phyloP scores from a whole-genome alignment of 768 basidiomycete genomes.

The Mycena vitilis region DNA sequence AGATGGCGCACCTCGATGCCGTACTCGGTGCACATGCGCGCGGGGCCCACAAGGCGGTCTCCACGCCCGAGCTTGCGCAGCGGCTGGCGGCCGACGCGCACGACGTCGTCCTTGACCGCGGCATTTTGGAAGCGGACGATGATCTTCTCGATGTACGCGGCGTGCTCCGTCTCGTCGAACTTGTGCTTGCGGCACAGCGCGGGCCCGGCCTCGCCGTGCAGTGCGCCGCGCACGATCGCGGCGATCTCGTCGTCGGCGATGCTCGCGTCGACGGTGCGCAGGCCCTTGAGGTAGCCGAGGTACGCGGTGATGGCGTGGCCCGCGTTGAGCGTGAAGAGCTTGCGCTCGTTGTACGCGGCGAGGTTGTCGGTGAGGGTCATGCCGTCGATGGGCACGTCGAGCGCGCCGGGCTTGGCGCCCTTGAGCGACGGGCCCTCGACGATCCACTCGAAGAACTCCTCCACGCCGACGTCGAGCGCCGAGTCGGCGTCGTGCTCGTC shows the following conservation, averaged over 20 bases:
- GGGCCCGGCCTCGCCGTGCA: conserved; percentile 47
- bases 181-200: conserved; percentile 47
- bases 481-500: conserved; percentile 30
- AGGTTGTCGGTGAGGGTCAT: conserved; percentile 49
- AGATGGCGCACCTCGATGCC: conserved; percentile 46
- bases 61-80: conserved; percentile 49
- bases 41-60: conserved; percentile 52
- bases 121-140: conserved; percentile 49
- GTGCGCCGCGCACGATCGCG: conserved; percentile 44
- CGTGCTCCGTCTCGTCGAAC: conserved; percentile 42
- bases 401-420: conserved; percentile 37
- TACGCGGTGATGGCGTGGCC: conserved; percentile 54
- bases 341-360: conserved; percentile 52
- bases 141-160: conserved; percentile 48
- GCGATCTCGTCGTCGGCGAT: conserved; percentile 45
- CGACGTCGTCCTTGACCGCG: conserved; percentile 49
- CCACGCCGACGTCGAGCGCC: conserved; percentile 52
- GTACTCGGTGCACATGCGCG: conserved; percentile 47
- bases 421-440: conserved; percentile 48
- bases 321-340: conserved; percentile 56
- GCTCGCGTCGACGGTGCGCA: conserved; percentile 46
- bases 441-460: conserved; percentile 55
- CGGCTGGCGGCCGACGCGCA: conserved; percentile 52
- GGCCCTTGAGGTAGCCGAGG: conserved; percentile 48
- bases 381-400: conserved; percentile 40